Percentiles rank a stretch among this genome's conserved stretches.
These are phyloP conservation scores for Fusarium transvaalense DNA, from an alignment of 2,329 filamentous ascomycete species.

Conservation along the genomic window DNA sequence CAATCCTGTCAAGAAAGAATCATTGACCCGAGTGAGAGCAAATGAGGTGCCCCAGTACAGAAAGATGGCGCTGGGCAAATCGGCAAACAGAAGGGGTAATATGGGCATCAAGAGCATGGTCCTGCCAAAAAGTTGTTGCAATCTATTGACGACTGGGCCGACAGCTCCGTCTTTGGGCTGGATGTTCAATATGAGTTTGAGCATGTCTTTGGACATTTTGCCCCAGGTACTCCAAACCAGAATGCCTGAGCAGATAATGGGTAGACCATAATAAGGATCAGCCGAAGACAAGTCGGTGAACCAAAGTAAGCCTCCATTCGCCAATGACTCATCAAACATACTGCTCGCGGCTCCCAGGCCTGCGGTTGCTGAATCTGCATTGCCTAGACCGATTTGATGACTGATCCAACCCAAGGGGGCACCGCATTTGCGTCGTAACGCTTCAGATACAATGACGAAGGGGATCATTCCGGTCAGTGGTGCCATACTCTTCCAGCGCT, in stretches of 20 bases:
- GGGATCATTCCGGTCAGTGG: constrained; percentile 59
- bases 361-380: constrained; percentile 38
- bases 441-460: constrained; percentile 65
- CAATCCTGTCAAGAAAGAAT: constrained; percentile 46
- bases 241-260: constrained; percentile 53
- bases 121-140: constrained; percentile 49
- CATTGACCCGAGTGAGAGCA: constrained; percentile 53
- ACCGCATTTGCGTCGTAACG: constrained; percentile 60
- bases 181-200: constrained; percentile 47
- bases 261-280: constrained; percentile 65
- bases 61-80: constrained; percentile 57
- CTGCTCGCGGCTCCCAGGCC: constrained; percentile 44
- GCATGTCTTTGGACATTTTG: constrained; percentile 47
- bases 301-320: constrained; percentile 66
- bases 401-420: constrained; percentile 51
- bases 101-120: constrained; percentile 52
- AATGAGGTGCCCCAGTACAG: constrained; percentile 58
- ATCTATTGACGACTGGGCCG: constrained; percentile 36
- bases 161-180: constrained; percentile 21
- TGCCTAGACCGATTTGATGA: constrained; percentile 49
- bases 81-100: constrained; percentile 52
- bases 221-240: constrained; percentile 50
- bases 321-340: constrained; percentile 57
- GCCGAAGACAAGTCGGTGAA: constrained; percentile 65
- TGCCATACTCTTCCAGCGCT: constrained; percentile 61